Conservation (phyloP, 371 early-diverging fungal species). For the Zychaea mexicana region DNA sequence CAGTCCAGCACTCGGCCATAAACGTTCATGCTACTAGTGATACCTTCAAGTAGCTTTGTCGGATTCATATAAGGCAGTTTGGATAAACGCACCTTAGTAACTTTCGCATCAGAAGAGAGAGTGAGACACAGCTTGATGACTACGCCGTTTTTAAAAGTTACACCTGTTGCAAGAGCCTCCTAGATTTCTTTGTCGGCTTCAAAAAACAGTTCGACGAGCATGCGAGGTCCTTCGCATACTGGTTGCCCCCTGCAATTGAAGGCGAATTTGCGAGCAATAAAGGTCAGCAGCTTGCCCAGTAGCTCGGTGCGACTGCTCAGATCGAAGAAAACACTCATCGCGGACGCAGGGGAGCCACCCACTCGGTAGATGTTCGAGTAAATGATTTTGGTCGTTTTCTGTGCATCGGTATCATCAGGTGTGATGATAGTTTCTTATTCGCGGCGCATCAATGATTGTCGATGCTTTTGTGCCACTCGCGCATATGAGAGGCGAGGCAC, state of each 20-base stretch:
- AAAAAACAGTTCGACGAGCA: constrained; percentile 3
- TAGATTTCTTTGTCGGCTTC: background rate
- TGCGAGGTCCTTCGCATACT: background rate
- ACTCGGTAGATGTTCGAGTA: background rate
- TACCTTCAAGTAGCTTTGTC: background rate
- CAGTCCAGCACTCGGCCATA: background rate
- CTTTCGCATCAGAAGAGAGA: background rate
- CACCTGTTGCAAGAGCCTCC: background rate
- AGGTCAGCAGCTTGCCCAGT: background rate
- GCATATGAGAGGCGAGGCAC: background rate
- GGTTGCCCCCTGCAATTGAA: background rate
- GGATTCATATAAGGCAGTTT: background rate
- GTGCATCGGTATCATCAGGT: background rate
- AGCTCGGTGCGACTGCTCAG: constrained; percentile 5
- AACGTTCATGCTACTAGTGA: background rate
- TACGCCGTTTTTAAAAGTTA: background rate
- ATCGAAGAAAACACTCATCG: background rate
- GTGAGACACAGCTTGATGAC: background rate
- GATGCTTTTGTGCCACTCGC: background rate
- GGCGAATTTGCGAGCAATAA: background rate
- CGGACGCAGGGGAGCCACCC: constrained; percentile 1
- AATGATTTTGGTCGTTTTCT: background rate
- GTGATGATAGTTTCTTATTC: background rate
- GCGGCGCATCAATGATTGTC: background rate
- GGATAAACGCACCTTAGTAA: background rate